phyloP scores from a whole-genome alignment of 768 basidiomycete genomes.

The Kwoniella botswanensis region DNA sequence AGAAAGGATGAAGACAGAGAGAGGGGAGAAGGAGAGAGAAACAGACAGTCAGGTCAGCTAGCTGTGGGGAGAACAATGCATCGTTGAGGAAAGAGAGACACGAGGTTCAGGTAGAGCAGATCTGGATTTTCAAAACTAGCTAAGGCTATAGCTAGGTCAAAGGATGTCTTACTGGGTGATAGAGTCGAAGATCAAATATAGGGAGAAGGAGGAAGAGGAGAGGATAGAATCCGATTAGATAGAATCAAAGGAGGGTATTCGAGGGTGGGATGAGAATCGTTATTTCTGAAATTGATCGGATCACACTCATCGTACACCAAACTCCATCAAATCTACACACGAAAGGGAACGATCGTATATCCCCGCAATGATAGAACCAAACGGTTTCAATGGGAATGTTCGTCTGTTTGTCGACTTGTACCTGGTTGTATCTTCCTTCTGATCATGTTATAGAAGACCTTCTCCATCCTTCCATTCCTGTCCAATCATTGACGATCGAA shows the following conservation, averaged over 20 bases:
- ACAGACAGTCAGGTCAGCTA: background rate
- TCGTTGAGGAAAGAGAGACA: background rate
- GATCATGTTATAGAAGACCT: background rate
- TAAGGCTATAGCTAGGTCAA: background rate
- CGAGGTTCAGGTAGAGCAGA: slow-evolving; percentile 1
- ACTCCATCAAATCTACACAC: no score
- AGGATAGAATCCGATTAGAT: background rate
- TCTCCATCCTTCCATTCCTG: no score
- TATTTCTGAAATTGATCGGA: no score
- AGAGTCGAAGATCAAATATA: background rate
- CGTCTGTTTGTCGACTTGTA: background rate
- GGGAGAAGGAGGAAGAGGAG: background rate
- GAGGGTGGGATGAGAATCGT: background rate
- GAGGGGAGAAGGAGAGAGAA: background rate
- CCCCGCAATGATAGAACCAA: background rate
- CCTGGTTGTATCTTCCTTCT: background rate
- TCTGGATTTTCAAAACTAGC: background rate
- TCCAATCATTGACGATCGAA: no score
- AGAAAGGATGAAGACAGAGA: background rate
- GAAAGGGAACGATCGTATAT: background rate
- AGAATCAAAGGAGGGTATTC: background rate
- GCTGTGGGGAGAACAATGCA: background rate
- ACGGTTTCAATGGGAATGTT: background rate
- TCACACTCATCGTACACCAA: no score
- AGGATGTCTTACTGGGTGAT: background rate